These are phyloP conservation scores for Chlamydomonas incerta DNA, from an alignment of 139 green algal genomes.

Conservation along the genomic window DNA sequence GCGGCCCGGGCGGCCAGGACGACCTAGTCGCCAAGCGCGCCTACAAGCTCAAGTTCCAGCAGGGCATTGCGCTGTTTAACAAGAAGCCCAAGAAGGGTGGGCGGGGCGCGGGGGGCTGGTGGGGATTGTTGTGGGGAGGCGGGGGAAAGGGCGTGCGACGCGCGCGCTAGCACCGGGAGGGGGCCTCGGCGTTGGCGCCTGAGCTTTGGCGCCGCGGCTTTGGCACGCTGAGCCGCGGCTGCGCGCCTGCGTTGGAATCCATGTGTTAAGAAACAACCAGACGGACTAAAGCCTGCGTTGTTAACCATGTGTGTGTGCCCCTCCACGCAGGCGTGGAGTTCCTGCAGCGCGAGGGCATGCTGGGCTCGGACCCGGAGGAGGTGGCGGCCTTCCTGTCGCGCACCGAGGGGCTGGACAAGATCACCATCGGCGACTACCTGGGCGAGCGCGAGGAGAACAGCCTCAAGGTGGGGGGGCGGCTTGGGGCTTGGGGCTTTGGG, in stretches of 20 bases:
- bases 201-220: no score
- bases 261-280: no score
- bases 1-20: background rate
- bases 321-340: constrained; percentile 46
- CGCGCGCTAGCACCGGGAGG: no score
- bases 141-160: no score
- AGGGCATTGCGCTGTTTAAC: constrained; percentile 96
- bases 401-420: constrained; percentile 91
- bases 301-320: no score
- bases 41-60: constrained; percentile 72
- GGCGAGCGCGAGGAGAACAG: constrained; percentile 92
- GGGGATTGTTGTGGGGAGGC: no score
- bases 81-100: constrained; percentile 96
- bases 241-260: no score
- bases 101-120: no score
- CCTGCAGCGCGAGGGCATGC: constrained; percentile 83
- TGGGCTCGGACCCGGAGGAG: constrained; percentile 75
- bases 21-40: constrained; percentile 61
- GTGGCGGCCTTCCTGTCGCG: constrained; percentile 79
- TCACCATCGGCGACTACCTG: constrained; percentile 95
- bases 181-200: no score
- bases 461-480: constrained; percentile 67
- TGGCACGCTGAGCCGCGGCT: no score
- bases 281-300: no score
- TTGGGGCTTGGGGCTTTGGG: background rate